Percentiles rank a stretch among this genome's conserved stretches.
Conservation (phyloP, 768 basidiomycete species). For the Boletus pseudo-olivaceus region DNA sequence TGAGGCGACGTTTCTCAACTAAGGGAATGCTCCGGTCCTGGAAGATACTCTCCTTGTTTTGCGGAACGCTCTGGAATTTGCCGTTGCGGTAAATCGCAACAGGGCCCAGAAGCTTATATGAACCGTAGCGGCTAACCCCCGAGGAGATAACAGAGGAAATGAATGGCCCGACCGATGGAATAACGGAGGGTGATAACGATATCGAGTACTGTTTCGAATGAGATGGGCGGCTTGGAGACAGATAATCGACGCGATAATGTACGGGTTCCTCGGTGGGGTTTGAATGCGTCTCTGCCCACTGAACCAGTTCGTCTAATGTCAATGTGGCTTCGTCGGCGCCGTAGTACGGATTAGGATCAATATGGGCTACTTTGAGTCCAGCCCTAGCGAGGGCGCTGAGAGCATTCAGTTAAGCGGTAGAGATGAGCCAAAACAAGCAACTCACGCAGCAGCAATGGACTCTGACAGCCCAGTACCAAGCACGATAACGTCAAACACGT, state of each 20-base stretch:
- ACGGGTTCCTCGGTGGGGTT: slow-evolving; percentile 7
- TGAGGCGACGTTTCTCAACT: slow-evolving; percentile 83
- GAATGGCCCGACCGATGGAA: slow-evolving; percentile 74
- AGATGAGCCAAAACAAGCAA: not conserved
- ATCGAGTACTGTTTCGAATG: slow-evolving; percentile 78
- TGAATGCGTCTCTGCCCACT: slow-evolving; percentile 55
- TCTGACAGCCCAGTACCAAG: slow-evolving; percentile 81
- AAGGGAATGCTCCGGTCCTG: slow-evolving; percentile 73
- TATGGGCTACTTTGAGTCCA: slow-evolving; percentile 82
- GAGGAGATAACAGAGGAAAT: slow-evolving; percentile 78
- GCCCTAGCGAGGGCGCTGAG: slow-evolving; percentile 83
- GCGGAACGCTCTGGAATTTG: slow-evolving; percentile 65
- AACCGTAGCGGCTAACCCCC: slow-evolving; percentile 88
- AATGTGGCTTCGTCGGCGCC: slow-evolving; percentile 81
- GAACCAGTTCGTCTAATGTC: slow-evolving; percentile 72
- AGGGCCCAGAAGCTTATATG: slow-evolving; percentile 77
- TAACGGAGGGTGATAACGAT: slow-evolving; percentile 78
- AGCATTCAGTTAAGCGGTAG: not conserved
- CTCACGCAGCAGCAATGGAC: slow-evolving; percentile 88
- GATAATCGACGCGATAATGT: slow-evolving; percentile 34
- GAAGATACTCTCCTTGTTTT: slow-evolving; percentile 91
- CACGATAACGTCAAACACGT: slow-evolving; percentile 61
- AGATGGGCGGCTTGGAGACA: slow-evolving; percentile 41
- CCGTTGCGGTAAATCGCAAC: slow-evolving; percentile 56
- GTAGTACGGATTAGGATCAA: slow-evolving; percentile 84